Percentiles rank a stretch among this genome's conserved stretches.
Evolutionary conservation across 2,329 filamentous ascomycete genomes (phyloP).

Genomic region (Lojkania enalia): DNA sequence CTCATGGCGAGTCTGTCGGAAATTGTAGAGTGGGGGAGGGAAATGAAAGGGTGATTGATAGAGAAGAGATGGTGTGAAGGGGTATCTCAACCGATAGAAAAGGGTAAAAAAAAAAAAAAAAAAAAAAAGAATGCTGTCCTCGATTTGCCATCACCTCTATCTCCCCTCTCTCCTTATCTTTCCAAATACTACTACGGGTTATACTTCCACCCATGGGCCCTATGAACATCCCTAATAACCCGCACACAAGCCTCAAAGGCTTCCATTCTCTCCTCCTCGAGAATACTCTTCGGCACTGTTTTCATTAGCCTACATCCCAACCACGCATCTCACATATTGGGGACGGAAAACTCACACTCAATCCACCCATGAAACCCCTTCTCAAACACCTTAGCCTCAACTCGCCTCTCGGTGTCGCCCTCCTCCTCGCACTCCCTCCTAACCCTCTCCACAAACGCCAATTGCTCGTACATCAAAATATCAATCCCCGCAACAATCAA

Average conservation of each 20-base stretch:
- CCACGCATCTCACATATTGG: background rate
- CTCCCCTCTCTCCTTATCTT: no score
- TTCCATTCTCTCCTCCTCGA: slow-evolving; percentile 20
- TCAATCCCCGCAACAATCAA: slow-evolving; percentile 49
- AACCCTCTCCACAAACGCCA: slow-evolving; percentile 44
- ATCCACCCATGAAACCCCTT: slow-evolving; percentile 40
- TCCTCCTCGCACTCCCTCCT: slow-evolving; percentile 28
- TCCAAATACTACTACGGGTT: no score
- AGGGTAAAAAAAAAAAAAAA: no score
- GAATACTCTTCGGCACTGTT: slow-evolving; percentile 17
- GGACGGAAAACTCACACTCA: slow-evolving; percentile 22
- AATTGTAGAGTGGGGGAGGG: no score
- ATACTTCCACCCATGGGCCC: slow-evolving; percentile 14
- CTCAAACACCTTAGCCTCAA: slow-evolving; percentile 32
- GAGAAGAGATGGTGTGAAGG: no score
- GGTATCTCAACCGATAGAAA: no score
- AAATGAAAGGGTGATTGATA: no score
- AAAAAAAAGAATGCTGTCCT: no score
- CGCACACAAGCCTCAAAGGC: slow-evolving; percentile 16
- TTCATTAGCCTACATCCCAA: background rate
- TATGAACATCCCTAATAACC: slow-evolving; percentile 18
- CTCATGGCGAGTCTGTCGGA: no score
- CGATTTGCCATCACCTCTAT: no score
- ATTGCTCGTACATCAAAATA: slow-evolving; percentile 49
- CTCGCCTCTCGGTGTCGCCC: slow-evolving; percentile 21